Base-by-base conservation (phyloP, 306 rosid species). In the Elaeagnus macrophylla region DNA sequence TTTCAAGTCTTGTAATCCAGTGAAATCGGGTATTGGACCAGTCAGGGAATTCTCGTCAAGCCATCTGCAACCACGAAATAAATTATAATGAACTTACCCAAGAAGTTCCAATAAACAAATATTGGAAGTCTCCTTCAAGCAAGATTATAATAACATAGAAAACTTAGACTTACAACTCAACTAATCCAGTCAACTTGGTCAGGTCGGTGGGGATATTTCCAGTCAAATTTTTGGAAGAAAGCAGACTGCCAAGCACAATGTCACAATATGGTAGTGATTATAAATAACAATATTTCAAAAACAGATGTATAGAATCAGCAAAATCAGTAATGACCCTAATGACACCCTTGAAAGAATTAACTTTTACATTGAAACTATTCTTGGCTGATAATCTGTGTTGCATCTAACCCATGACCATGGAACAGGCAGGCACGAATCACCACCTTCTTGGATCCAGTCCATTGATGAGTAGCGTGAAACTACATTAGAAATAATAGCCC, bases 391-490 rank as follows among this genome's bases (percentile, higher is more conserved):
- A 73, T 87, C 89, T 35, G 87, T 66, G 83, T 72, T 84, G 62
- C 99, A 91, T 14, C 53, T 85, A 76, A 87, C 68, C 96, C 99
- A 91, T 39, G 99, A 82, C 99, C 99, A 91, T 25, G 99, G 82
- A 70, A 77, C 96, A 58, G 99, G 99, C 44, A 80, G 59, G 75
- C 96, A 91, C n/a, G 99, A 95, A 48, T 91, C 99, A 51, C 99
- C 99, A 6, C 95, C 95, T 77, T 91, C 97, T 49, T 69, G 77
- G 10, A 79, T 83, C 96, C 94, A 87, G 56, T 75, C 79, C 60
- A 61, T 70, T 14, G 85, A 75, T 45, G 93, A 65, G 73, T 80
- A 82, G 38, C 63, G 72, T 61, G 89, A 84, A 67, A 79, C 66
- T 45, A 84, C 69, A 73, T 70, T 67, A 51, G 75, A 73, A 75